Conservation (phyloP, 2,329 filamentous ascomycete species). For the Ophiostoma ips region DNA sequence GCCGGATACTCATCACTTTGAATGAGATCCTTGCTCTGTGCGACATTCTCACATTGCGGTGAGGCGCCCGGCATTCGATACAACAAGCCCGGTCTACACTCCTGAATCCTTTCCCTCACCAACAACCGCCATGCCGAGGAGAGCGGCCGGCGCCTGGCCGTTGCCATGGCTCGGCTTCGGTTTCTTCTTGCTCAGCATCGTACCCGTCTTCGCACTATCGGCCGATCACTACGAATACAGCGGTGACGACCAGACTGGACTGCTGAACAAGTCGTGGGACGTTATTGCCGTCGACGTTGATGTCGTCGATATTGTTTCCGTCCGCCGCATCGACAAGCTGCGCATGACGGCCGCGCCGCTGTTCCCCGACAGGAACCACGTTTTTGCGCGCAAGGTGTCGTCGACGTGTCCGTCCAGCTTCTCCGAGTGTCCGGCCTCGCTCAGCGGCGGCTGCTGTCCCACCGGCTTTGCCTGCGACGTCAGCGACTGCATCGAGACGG, state of each 20-base stretch:
- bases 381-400: not conserved
- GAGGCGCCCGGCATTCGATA: too few species aligned
- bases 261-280: not conserved
- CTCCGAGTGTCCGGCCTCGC: conserved; percentile 22
- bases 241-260: not conserved
- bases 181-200: too few species aligned
- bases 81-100: too few species aligned
- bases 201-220: too few species aligned
- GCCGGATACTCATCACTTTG: too few species aligned
- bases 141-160: too few species aligned
- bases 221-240: too few species aligned
- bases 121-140: too few species aligned
- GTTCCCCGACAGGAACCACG: not conserved
- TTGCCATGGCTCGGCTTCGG: too few species aligned
- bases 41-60: too few species aligned
- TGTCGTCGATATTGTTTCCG: not conserved
- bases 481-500: conserved; percentile 31
- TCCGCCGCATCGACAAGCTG: not conserved
- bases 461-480: conserved; percentile 32
- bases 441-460: conserved; percentile 35
- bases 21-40: too few species aligned
- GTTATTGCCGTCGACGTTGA: not conserved
- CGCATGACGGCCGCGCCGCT: not conserved
- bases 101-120: too few species aligned
- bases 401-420: conserved; percentile 15